Evolutionary conservation across 2,329 filamentous ascomycete genomes (phyloP), one percentile per base, ranked within the genome.

Genomic region (Pyrenophora teres): DNA sequence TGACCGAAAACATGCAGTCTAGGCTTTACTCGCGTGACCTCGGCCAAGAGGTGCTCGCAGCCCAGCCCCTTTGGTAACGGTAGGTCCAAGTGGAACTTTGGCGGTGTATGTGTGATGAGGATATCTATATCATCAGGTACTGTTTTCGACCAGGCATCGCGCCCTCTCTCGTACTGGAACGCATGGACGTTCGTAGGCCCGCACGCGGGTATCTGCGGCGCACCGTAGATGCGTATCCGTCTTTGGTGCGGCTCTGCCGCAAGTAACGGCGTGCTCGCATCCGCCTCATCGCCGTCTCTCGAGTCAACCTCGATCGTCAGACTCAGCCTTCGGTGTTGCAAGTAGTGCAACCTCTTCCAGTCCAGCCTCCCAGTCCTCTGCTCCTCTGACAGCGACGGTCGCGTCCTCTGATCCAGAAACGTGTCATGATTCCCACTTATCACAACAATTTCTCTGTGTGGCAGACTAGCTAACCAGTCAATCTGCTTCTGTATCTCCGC

Each of bases 361-460:
- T 90, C 78, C 13, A 92, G 79, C 25, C 71, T 71, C 1, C 76
- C 74, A n/a, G 77, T 68, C 27, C 80, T 78, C 66, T 90, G 85
- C 39, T 82, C 78, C 8, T 80, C 74, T 1, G 64, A 47, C 3
- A 79, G 56, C 16, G 73, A 74, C 13, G 71, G 73, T 3, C 89
- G 81, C 12, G 84, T 85, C 30, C 79, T 78, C 19, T 83, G 78
- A 72, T 96, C 93, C 55, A 96, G 88, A 78, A 85, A 95, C 64
- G 85, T 87, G 69, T 97, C 93, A 72, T 97, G 93, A 69, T 97
- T 97, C 1, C 93, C 93, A 27, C 86, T 85, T 27, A 97, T 85
- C 31, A 92, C 83, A 19, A 97, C 80, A 73, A 96, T 96, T 72
- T 95, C 82, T 31, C 77, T 76, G 67, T 96, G 91, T 0, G 90